Base-by-base conservation (phyloP, 1,139 yeast species). In the Suhomyces taliae region DNA sequence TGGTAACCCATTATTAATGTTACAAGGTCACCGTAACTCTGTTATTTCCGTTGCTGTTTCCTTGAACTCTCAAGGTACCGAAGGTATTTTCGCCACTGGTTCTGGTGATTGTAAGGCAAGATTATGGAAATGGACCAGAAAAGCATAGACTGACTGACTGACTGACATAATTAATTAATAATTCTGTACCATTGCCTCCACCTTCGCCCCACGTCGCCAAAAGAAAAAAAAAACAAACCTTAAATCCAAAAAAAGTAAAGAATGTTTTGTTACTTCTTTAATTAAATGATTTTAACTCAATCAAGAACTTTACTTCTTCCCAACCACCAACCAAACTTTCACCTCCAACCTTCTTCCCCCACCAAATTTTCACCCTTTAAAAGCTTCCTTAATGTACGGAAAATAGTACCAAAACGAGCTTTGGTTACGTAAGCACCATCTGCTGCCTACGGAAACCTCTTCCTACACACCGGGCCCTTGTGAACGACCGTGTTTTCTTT, bases 71-170 rank as follows among this genome's bases (percentile, higher is more conserved):
- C 79, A 79, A 52, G 87, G 85, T 48, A 75, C 81, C 46, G 90
- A 88, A 58, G 79, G 80, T 37, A 83, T 90, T 56, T 93, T 93
- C 76, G 99, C 98, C 46, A 91, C 98, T 14, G 99, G 99, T 51
- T 83, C 91, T 67, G 99, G 99, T 65, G 99, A 93, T 70, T 91
- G 97, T 69, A 89, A 91, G 67, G 98, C 98, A 37, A 82, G 97
- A 71, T 87, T 93, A 62, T 93, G 99, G 99, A 83, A 84, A 65
- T 89, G 85, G 85, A 78, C 70, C 53, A 67, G 60, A 55, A 56
- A 55, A 46, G 45, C 48, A 37, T 47, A 43, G 35, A 36, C 40
- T 15, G 36, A 10, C 19, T 11, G 14, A 9, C 11, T 14, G 19
- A 34, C 36, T 11, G 27, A 34, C 12, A 34, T 12, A 34, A 34